phyloP scores from a whole-genome alignment of 306 rosid species.

The Pterocarpus santalinus region DNA sequence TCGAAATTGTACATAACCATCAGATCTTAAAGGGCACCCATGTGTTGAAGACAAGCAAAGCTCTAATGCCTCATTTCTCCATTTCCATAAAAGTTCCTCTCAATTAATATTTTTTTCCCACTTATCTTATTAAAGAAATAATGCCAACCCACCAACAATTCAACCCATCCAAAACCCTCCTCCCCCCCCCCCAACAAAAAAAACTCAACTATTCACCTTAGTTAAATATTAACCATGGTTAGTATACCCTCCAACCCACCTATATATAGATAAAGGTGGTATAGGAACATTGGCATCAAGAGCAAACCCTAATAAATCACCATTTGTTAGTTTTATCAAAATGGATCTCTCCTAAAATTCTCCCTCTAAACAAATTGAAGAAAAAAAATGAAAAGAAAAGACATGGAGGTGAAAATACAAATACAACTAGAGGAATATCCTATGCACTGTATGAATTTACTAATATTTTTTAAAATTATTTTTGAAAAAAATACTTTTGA shows the following conservation, averaged over 20 bases:
- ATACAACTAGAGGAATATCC: neutral
- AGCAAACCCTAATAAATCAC: conserved; percentile 46
- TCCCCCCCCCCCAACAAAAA: neutral
- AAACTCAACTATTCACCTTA: conserved; percentile 50
- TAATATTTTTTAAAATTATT: too few relatives aligned
- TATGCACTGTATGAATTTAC: too few relatives aligned
- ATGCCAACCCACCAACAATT: neutral
- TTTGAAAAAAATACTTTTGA: too few relatives aligned
- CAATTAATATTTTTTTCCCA: neutral
- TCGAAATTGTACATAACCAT: conserved; percentile 6
- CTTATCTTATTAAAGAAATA: conserved; percentile 7
- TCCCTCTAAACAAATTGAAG: conserved; percentile 14
- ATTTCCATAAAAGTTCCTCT: neutral
- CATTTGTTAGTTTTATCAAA: conserved; percentile 35
- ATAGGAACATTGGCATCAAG: neutral
- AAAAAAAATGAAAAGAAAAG: neutral
- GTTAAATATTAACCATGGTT: conserved; percentile 62
- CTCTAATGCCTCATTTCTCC: neutral
- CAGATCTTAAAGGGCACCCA: neutral
- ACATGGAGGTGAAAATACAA: neutral
- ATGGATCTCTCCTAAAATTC: conserved; percentile 20
- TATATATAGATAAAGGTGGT: conserved; percentile 27
- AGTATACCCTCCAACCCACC: conserved; percentile 25
- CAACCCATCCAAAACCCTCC: neutral
- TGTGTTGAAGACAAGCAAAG: conserved; percentile 5